Base-by-base conservation (phyloP, 2,329 filamentous ascomycete species). In the Exserohilum rostratum region DNA sequence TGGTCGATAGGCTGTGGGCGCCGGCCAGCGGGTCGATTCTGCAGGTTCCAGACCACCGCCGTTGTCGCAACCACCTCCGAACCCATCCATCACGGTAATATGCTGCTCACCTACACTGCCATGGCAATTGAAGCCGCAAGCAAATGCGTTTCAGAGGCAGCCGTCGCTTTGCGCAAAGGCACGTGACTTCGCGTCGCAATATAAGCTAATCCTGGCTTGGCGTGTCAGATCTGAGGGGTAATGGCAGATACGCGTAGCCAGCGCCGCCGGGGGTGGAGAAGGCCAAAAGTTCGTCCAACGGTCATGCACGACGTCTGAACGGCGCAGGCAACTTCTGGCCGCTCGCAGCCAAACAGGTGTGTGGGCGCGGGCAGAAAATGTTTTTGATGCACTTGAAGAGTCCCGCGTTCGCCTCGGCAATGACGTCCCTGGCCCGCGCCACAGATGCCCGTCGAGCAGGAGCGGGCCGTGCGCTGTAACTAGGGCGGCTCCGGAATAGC, bases 1-100 rank as follows among this genome's bases (percentile, higher is more conserved):
- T 43, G 57, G 55, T 60, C 57, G 65, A 65, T 67, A 67, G 68
- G 68, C 63, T 69, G 62, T 62, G 60, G 60, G 60, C 59, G 53
- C 57, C 60, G 56, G 57, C 57, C 44, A 55, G 58, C 60, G 63
- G 61, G 53, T 49, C 55, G 39, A 50, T 56, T 51, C 47, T 52
- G 46, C 42, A 38, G 43, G 56, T 52, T 55, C 47, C 40, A 58
- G 49, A 55, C 52, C 56, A 57, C 50, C 62, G 50, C 59, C 45
- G 49, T 38, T 53, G 51, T 60, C 55, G 53, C 59, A 57, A 54
- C 60, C 58, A 35, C 60, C 56, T 60, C 47, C 20, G 55, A 57
- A 50, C 46, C 55, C 57, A 50, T 67, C 50, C 42, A 43, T 46
- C 53, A 58, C 45, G 42, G 47, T 49, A 42, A 38, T 46, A 44